phyloP scores from a whole-genome alignment of 176 grass and related monocot species.

The Saccharum officinarum region DNA sequence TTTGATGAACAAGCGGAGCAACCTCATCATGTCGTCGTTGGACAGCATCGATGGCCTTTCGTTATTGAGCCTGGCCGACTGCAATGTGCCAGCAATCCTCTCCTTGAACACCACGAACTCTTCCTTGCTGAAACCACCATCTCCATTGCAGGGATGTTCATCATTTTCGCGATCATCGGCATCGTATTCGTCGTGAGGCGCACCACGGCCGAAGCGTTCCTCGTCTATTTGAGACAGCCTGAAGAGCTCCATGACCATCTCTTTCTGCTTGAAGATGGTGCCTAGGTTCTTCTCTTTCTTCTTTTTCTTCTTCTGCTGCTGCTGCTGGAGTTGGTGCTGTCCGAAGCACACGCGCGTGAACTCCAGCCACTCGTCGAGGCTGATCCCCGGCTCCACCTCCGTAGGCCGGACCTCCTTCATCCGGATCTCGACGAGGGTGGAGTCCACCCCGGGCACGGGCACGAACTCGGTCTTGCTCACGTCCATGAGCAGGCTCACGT shows the following conservation, averaged over 20 bases:
- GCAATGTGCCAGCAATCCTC: constrained; percentile 50
- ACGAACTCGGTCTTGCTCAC: constrained; percentile 67
- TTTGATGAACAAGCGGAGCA: constrained; percentile 61
- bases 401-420: constrained; percentile 19
- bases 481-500: constrained; percentile 54
- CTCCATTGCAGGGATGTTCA: background rate
- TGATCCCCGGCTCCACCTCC: constrained; percentile 6
- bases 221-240: constrained; percentile 27
- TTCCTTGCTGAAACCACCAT: constrained; percentile 4
- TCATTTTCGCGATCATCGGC: background rate
- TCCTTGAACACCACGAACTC: constrained; percentile 50
- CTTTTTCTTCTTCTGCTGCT: background rate
- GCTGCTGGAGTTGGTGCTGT: constrained; percentile 16
- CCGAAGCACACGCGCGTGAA: constrained; percentile 65
- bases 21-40: constrained; percentile 56
- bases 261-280: constrained; percentile 75
- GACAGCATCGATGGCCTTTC: constrained; percentile 69
- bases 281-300: constrained; percentile 60
- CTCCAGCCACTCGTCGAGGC: constrained; percentile 67
- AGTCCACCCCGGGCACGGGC: constrained; percentile 71
- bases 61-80: constrained; percentile 26
- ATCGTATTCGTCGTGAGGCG: background rate
- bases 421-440: constrained; percentile 67
- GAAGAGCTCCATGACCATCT: constrained; percentile 54
- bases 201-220: background rate